Evolutionary conservation across 2,329 filamentous ascomycete genomes (phyloP), one percentile per base, ranked within the genome.

Genomic region (Xylaria polymorpha): DNA sequence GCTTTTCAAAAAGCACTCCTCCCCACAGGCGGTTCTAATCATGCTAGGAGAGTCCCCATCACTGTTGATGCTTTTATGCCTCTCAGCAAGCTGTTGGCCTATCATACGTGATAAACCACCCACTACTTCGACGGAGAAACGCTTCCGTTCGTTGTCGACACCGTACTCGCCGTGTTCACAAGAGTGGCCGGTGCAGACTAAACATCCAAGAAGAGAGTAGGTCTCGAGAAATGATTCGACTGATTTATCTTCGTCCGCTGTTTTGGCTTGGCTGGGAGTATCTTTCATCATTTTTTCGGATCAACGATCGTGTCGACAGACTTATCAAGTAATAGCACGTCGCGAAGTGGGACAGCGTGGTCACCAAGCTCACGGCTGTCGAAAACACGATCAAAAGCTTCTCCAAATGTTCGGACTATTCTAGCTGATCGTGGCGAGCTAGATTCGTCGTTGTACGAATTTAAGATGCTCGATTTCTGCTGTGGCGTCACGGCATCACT

Each of bases 91-190:
- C 56, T 74, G 78, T 72, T 69, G 77, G 61, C 66, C 75, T 69
- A 79, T 79, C 79, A 74, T 78, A 25, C 76, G 77, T 15, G 77
- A 76, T 15, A 82, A 70, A 15, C 81, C 80, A 14, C 77, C 80
- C n/a, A 80, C 77, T 61, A 77, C 74, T 44, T 85, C 83, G n/a
- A 88, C 80, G 3, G 85, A 87, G 73, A 88, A 86, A 3, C 84
- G 80, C 57, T 83, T 85, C 41, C 85, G 82, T 73, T 87, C 86
- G 68, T 86, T 86, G 60, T 85, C 84, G 7, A 79, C 76, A 64
- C 87, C 85, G 61, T 88, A 88, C 63, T 88, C 87, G 55, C 87
- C 87, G 70, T 90, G 87, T 73, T 89, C 87, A 68, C 87, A 90
- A 14, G 87, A 88, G 75, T 89, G 85, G 60, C 86, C 86, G 73